phyloP scores from a whole-genome alignment of 805 yeast species.

The Danielia oregonensis region DNA sequence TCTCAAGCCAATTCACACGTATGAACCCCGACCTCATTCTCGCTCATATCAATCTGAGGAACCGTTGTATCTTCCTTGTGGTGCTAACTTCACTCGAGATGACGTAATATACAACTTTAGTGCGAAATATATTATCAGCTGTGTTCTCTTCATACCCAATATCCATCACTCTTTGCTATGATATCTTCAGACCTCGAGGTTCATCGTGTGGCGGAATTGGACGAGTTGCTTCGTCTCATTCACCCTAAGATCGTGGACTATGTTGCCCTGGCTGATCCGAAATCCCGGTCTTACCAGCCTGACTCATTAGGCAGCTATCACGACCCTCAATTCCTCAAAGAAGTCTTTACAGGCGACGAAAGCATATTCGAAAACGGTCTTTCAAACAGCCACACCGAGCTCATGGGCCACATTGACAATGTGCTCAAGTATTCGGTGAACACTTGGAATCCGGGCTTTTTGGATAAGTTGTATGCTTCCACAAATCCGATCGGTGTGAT shows the following conservation, averaged over 20 bases:
- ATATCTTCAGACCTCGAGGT: constrained; percentile 35
- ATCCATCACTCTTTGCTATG: no score
- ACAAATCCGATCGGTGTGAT: constrained; percentile 82
- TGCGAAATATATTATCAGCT: no score
- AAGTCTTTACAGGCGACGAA: constrained; percentile 30
- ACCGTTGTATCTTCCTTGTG: no score
- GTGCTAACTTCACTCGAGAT: no score
- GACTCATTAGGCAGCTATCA: constrained; percentile 50
- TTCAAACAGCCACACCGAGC: constrained; percentile 36
- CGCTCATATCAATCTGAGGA: no score
- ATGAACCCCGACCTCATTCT: no score
- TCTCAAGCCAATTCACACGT: no score
- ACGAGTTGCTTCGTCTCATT: constrained; percentile 47
- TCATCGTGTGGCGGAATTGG: constrained; percentile 55
- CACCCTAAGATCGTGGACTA: constrained; percentile 51
- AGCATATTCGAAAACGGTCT: constrained; percentile 24
- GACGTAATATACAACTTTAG: no score
- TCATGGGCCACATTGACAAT: constrained; percentile 48
- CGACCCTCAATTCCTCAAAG: constrained; percentile 47
- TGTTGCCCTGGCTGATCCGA: constrained; percentile 45
- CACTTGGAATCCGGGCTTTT: constrained; percentile 84
- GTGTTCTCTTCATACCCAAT: no score
- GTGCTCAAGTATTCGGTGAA: constrained; percentile 67
- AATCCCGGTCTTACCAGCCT: constrained; percentile 24
- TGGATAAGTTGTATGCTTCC: constrained; percentile 82